These are phyloP conservation scores for Arachnomyces sp. DNA, from an alignment of 2,329 filamentous ascomycete genomes.

Conservation along the genomic window DNA sequence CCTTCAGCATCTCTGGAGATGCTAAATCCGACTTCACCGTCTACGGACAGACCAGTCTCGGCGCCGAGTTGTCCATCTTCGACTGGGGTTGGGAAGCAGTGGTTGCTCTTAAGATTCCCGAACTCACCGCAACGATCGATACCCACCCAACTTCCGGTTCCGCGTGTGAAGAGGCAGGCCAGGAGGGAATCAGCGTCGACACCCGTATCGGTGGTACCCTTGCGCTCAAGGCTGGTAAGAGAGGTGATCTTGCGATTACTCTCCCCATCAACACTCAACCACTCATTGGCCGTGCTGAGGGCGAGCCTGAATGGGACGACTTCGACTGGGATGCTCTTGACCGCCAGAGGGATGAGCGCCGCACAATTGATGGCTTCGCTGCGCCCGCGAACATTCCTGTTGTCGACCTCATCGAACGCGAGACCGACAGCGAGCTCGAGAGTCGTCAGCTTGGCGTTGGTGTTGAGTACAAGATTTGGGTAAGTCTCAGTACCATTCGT, in stretches of 20 bases:
- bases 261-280: conserved; percentile 3
- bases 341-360: no score
- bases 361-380: no score
- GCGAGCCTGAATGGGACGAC: no score
- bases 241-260: conserved; percentile 3
- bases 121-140: not conserved
- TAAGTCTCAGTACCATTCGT: no score
- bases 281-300: not conserved
- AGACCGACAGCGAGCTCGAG: no score
- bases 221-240: conserved; percentile 4
- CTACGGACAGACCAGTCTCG: conserved; percentile 1
- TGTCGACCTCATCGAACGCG: no score
- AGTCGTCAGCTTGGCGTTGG: no score
- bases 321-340: no score
- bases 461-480: no score
- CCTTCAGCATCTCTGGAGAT: not conserved
- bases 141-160: conserved; percentile 1
- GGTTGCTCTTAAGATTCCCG: conserved; percentile 1
- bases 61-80: not conserved
- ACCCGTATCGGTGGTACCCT: conserved; percentile 5
- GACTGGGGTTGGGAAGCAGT: conserved; percentile 1
- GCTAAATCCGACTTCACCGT: not conserved
- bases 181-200: conserved; percentile 4
- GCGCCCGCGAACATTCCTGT: no score
- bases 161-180: conserved; percentile 1